Conservation (phyloP, 1,284 basidiomycete species). For the Tranzscheliella williamsii region DNA sequence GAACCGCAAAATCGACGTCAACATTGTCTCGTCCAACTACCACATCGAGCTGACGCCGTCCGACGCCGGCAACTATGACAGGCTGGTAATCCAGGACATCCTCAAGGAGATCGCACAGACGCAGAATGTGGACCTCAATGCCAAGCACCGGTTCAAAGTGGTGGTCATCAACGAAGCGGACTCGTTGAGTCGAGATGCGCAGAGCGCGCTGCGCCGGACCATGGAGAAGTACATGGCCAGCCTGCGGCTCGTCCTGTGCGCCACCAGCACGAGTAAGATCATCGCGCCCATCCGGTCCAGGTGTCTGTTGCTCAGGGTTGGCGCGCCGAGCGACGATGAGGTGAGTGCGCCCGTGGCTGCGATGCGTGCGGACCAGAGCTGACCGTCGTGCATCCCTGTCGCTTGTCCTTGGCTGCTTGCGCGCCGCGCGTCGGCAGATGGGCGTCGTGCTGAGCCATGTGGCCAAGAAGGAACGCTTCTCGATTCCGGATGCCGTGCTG, state of each 20-base stretch:
- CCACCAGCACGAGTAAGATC: slow-evolving; percentile 93
- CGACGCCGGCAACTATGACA: slow-evolving; percentile 93
- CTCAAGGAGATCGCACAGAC: slow-evolving; percentile 99
- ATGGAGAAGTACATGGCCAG: slow-evolving; percentile 99
- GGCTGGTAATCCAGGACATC: slow-evolving; percentile 94
- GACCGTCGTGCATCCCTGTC: no score
- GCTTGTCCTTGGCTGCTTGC: no score
- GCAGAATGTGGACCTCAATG: slow-evolving; percentile 93
- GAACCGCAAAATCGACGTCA: slow-evolving; percentile 91
- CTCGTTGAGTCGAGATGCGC: slow-evolving; percentile 88
- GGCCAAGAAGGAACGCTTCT: slow-evolving; percentile 79
- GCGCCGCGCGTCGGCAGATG: no score
- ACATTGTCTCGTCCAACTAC: slow-evolving; percentile 87
- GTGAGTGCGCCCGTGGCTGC: no score
- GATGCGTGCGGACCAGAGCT: no score
- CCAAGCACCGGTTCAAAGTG: slow-evolving; percentile 97
- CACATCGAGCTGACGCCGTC: slow-evolving; percentile 98
- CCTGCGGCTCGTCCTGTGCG: slow-evolving; percentile 93
- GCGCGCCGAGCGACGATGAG: slow-evolving; percentile 78
- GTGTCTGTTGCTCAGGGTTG: slow-evolving; percentile 89
- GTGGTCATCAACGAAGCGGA: slow-evolving; percentile 99
- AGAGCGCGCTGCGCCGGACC: slow-evolving; percentile 91
- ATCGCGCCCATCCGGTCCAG: slow-evolving; percentile 96
- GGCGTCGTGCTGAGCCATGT: slow-evolving; percentile 75
- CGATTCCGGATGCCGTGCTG: slow-evolving; percentile 75